These are phyloP conservation scores for Mallotus repandus DNA, from an alignment of 441 rosid genomes.

Conservation along the genomic window DNA sequence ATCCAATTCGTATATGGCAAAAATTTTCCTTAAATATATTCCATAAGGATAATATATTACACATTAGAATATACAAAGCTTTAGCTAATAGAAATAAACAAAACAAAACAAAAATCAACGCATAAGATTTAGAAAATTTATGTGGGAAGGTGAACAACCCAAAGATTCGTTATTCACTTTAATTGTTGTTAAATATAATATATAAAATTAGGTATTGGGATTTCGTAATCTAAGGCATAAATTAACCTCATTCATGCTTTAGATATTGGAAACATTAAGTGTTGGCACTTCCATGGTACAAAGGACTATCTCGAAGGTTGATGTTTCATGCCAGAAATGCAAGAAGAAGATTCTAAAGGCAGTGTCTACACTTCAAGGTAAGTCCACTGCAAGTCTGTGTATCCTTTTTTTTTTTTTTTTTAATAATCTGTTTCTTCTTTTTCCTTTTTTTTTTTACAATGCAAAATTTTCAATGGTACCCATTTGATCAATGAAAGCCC, in stretches of 20 bases:
- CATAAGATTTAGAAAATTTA: not conserved
- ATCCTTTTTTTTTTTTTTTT: no score
- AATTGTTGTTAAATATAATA: not conserved
- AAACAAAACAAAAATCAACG: not conserved
- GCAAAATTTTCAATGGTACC: no score
- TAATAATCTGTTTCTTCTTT: no score
- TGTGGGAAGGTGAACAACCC: slow-evolving; percentile 19
- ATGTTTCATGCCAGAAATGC: slow-evolving; percentile 43
- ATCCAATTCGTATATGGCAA: no score
- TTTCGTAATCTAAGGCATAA: no score
- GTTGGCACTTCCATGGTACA: slow-evolving; percentile 27
- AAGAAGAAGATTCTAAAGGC: slow-evolving; percentile 49
- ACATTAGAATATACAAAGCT: not conserved
- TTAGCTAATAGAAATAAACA: not conserved
- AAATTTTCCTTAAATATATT: no score
- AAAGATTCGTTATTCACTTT: not conserved
- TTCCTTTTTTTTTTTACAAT: no score
- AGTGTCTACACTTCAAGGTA: slow-evolving; percentile 38
- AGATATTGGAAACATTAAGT: no score
- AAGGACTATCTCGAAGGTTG: slow-evolving; percentile 45
- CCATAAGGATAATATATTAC: no score
- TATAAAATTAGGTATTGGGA: not conserved
- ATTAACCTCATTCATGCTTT: no score
- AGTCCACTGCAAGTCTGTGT: not conserved
- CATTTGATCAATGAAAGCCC: no score